Conservation (phyloP, 2,329 filamentous ascomycete species). For the Cadophora luteo-olivacea region DNA sequence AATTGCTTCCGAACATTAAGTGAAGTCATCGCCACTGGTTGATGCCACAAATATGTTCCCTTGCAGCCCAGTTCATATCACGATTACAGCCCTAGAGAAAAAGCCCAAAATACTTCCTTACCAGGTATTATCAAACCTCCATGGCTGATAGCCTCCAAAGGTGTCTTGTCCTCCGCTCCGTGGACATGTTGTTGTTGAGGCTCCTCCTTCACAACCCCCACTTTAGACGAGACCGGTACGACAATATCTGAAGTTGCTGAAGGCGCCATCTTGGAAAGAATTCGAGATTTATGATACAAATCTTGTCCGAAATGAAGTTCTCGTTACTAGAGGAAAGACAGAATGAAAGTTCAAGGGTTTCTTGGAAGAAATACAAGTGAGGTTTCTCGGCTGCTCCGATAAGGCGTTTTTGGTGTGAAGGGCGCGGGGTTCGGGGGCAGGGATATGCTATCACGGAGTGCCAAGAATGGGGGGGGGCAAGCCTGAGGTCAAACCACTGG, state of each 20-base stretch:
- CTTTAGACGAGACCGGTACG: constrained; percentile 22
- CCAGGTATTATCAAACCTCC: constrained; percentile 40
- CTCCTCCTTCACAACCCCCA: constrained; percentile 27
- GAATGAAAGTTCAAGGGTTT: background rate
- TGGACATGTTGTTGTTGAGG: constrained; percentile 36
- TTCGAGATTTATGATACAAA: background rate
- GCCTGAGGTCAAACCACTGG: background rate
- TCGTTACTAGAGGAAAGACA: background rate
- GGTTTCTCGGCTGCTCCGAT: constrained; percentile 1
- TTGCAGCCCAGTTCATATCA: too few species aligned
- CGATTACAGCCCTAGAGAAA: too few species aligned
- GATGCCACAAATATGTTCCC: too few species aligned
- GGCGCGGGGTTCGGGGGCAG: constrained; percentile 9
- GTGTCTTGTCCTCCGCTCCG: constrained; percentile 42
- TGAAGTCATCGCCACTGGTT: too few species aligned
- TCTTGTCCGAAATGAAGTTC: background rate
- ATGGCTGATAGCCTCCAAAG: constrained; percentile 45
- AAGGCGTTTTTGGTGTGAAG: constrained; percentile 2
- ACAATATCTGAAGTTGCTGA: constrained; percentile 32
- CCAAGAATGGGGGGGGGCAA: constrained; percentile 12
- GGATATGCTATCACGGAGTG: background rate
- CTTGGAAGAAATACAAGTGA: background rate
- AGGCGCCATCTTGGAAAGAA: constrained; percentile 31
- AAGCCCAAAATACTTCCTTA: too few species aligned
- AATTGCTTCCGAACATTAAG: too few species aligned